Base-by-base conservation (phyloP, 179 eudicot genomes). In the Spinacia oleracea region DNA sequence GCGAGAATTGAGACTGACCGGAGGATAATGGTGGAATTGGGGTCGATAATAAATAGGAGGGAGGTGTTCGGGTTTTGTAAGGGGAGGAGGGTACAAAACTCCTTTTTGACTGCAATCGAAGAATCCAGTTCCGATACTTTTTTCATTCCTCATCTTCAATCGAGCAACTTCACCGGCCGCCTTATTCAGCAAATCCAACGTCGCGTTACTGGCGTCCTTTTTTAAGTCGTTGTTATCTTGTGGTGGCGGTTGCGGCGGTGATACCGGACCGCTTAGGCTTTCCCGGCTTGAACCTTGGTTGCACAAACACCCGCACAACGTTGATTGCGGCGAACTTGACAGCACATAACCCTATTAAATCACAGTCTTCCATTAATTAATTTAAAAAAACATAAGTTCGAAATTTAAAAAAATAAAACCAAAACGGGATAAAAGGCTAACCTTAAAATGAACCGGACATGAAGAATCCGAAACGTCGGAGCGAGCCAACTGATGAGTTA, bases 301-400 rank as follows among this genome's bases (percentile, higher is more conserved):
- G 11, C 74, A 70, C 2, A 58, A 62, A 40, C 76, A 84, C 53
- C 84, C 84, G 5, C 60, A 83, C 0, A 84, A 45, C 7, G 84
- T 84, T n/a, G 86, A 84, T 68, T 84, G 84, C 6, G 86, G 84
- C 56, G 84, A 84, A 20, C 62, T 81, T 43, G 81, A 81, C 63
- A 81, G 9, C 38, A 16, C 73, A 72, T 5, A 11, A 0, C 83
- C 83, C 83, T 75, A 38, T 35, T 18, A 15, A 25, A 10, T 46
- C 14, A 31, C 16, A 6, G 10, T 11, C 25, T 25, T 5, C 64
- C 64, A 9, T 38, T 38, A 38, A 38, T 38, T 38, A 9, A 27
- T 15, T 48, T 48, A 0, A 60, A 60, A 10, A 25, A 51, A 34
- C n/a, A 15, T 15, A 25, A 29, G 46, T 4, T 11, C 21, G 23